A percentile compares a stretch with the other conserved stretches of the same genome.
Conservation (phyloP, 768 basidiomycete genomes). For the Pulveroboletus sp. region DNA sequence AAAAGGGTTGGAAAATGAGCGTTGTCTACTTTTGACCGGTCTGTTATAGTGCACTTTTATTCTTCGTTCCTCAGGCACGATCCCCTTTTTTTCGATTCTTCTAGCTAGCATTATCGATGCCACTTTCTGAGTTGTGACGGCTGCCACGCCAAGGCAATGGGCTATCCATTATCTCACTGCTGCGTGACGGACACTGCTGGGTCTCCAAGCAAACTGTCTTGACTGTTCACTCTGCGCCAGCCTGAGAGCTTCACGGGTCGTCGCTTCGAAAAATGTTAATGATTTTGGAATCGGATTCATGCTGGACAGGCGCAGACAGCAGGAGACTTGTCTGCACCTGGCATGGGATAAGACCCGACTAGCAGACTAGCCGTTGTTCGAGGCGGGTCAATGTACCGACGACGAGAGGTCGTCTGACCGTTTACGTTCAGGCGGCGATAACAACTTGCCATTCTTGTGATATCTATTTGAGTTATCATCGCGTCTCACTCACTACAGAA, state of each 20-base stretch:
- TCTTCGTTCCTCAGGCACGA: constrained; percentile 36
- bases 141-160: not conserved
- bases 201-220: not conserved
- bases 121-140: not conserved
- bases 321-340: not conserved
- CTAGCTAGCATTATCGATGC: not conserved
- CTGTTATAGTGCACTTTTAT: constrained; percentile 12
- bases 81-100: not conserved
- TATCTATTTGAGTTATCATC: not conserved
- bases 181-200: not conserved
- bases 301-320: not conserved
- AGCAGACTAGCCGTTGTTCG: not conserved
- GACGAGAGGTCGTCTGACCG: not conserved
- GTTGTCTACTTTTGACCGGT: constrained; percentile 56
- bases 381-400: not conserved
- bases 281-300: not conserved
- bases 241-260: not conserved
- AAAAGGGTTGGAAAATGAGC: constrained; percentile 81
- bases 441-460: constrained; percentile 13
- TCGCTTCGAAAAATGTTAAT: not conserved
- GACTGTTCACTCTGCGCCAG: not conserved
- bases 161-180: not conserved
- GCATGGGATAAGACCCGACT: not conserved
- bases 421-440: not conserved
- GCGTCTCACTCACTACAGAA: constrained; percentile 1